Percentiles rank a stretch among this genome's conserved stretches.
Conservation (phyloP, 495 filamentous ascomycete species). For the Neurospora africana region DNA sequence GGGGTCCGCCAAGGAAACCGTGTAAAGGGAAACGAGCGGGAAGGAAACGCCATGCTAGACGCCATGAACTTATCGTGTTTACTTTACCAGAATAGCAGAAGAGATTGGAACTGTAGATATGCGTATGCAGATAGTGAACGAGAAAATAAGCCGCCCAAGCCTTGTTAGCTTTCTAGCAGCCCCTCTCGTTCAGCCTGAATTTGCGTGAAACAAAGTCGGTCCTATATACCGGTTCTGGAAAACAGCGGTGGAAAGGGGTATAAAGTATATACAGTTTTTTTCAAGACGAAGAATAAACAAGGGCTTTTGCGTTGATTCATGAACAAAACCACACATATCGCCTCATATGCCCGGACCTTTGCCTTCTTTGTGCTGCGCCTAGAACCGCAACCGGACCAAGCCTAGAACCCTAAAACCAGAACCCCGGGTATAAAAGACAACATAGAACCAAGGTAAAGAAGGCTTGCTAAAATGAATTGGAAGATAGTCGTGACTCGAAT, state of each 20-base stretch:
- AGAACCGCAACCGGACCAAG: not conserved
- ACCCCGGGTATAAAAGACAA: not conserved
- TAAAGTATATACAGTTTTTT: not conserved
- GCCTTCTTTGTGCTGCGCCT: not conserved
- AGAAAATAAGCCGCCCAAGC: not conserved
- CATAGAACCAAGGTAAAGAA: not conserved
- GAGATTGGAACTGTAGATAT: not conserved
- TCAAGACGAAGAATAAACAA: not conserved
- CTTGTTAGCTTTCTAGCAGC: not conserved
- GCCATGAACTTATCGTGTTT: not conserved
- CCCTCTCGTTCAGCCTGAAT: not conserved
- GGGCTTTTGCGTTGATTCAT: not conserved
- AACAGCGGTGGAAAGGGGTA: not conserved
- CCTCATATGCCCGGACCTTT: not conserved
- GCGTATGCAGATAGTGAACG: not conserved
- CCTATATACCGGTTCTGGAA: not conserved
- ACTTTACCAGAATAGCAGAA: not conserved
- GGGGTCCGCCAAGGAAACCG: not conserved
- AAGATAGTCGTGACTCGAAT: not conserved
- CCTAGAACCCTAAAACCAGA: not conserved
- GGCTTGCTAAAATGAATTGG: not conserved
- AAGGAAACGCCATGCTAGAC: not conserved
- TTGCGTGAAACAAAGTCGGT: not conserved
- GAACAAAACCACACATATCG: not conserved
- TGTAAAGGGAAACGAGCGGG: not conserved